Conservation (phyloP, 2,329 filamentous ascomycete genomes). For the Stachybotrys echinatus region DNA sequence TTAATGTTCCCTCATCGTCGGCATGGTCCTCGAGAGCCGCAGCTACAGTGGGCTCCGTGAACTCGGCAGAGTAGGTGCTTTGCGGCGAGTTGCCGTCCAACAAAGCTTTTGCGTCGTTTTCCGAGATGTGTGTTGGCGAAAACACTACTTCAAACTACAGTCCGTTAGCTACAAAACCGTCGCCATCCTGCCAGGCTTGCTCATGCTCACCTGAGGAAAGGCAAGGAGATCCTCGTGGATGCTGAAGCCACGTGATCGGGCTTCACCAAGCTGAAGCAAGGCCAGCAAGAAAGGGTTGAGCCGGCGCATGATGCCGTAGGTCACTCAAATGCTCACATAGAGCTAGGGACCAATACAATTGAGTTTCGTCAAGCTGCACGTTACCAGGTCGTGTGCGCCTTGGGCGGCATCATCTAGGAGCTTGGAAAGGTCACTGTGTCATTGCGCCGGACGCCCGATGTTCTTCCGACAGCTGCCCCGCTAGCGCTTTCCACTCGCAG, state of each 20-base stretch:
- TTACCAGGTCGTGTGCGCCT: slow-evolving; percentile 4
- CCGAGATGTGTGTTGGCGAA: slow-evolving; percentile 65
- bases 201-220: slow-evolving; percentile 67
- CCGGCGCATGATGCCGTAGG: slow-evolving; percentile 44
- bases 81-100: slow-evolving; percentile 37
- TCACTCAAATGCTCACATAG: slow-evolving; percentile 18
- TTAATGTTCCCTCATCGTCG: background rate
- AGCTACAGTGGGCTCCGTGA: slow-evolving; percentile 32
- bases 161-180: background rate
- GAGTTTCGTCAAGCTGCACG: slow-evolving; percentile 1
- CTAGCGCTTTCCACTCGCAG: background rate
- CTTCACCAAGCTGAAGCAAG: slow-evolving; percentile 37
- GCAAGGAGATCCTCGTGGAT: slow-evolving; percentile 85
- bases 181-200: background rate
- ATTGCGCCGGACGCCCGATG: background rate
- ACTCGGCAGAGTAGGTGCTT: slow-evolving; percentile 33
- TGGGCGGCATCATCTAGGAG: background rate
- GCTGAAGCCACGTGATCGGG: slow-evolving; percentile 61
- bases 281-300: slow-evolving; percentile 38
- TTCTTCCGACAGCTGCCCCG: background rate
- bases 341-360: slow-evolving; percentile 7
- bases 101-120: slow-evolving; percentile 60
- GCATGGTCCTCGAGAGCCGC: slow-evolving; percentile 23
- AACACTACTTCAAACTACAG: slow-evolving; percentile 74
- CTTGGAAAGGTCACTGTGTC: slow-evolving; percentile 6